phyloP scores from a whole-genome alignment of 306 rosid genomes.

The Canavalia gladiata region DNA sequence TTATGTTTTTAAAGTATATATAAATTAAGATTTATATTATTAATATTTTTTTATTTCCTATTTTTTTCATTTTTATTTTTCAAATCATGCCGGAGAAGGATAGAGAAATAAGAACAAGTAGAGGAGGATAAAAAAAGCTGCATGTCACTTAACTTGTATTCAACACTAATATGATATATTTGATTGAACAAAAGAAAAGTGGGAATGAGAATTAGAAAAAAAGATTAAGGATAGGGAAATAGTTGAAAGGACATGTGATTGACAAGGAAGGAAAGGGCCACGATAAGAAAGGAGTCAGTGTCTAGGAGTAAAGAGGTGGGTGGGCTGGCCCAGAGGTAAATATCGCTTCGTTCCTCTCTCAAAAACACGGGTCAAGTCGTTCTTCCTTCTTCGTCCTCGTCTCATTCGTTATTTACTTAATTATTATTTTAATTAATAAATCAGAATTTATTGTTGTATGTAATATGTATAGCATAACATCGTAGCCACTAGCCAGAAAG shows the following conservation, averaged over 20 bases:
- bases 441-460: background rate
- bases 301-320: background rate
- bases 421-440: background rate
- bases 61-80: no score
- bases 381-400: constrained; percentile 18
- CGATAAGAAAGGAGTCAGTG: background rate
- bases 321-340: constrained; percentile 28
- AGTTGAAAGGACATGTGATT: background rate
- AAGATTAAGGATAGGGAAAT: background rate
- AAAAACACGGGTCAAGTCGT: constrained; percentile 40
- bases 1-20: no score
- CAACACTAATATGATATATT: no score
- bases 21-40: no score
- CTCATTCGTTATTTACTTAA: constrained; percentile 4
- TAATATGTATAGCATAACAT: background rate
- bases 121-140: no score
- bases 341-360: no score
- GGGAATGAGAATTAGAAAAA: background rate
- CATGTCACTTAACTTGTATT: no score
- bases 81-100: no score
- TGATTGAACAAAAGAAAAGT: no score
- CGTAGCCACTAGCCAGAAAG: background rate
- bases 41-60: no score
- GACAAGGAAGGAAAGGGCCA: background rate
- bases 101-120: no score